Base-by-base conservation (phyloP, 805 yeast genomes). In the Pichia manshurica region DNA sequence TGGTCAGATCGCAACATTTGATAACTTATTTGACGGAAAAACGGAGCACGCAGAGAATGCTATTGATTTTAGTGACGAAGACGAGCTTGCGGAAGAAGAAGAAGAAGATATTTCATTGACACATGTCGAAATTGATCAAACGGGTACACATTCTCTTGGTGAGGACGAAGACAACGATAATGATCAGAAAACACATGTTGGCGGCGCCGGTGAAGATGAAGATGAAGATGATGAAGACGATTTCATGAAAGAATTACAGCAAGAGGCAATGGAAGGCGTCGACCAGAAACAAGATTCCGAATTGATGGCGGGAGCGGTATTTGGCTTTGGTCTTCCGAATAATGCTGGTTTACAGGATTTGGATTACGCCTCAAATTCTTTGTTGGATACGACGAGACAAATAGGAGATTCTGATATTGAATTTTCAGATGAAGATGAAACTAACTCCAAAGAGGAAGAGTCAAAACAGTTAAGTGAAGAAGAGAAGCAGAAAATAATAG, bases 1-100 rank as follows among this genome's bases (percentile, higher is more conserved):
- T 33, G 70, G 68, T 23, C 65, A 64, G 49, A 49, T 66, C 32
- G 69, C 66, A 8, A 55, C 60, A 25, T 56, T 65, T 23, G 68
- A 64, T 16, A 58, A 54, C 22, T 54, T 66, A 58, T 63, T 63
- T 45, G 75, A 69, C 29, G 82, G 77, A 17, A 68, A 77, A 64
- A 69, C 86, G 2, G 74, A 75, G 46, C 98, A 90, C 64, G 90
- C 93, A 1, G 96, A 79, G 6, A 91, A 90, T 63, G 99, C 99
- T 9, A 71, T 89, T 29, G 98, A 91, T 64, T 91, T 86, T 62
- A 96, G 87, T 59, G 96, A 87, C 62, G 95, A 87, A 58, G 97
- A 90, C 55, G 97, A 90, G 64, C 70, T 90, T 42, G 97, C 97
- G 0, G 97, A 90, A 21, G 96, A 90, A 40, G 95, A 87, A 47